Evolutionary conservation across 1,139 yeast species (phyloP), one percentile per base, ranked within the genome.

Genomic region (Zygosaccharomyces sapae): DNA sequence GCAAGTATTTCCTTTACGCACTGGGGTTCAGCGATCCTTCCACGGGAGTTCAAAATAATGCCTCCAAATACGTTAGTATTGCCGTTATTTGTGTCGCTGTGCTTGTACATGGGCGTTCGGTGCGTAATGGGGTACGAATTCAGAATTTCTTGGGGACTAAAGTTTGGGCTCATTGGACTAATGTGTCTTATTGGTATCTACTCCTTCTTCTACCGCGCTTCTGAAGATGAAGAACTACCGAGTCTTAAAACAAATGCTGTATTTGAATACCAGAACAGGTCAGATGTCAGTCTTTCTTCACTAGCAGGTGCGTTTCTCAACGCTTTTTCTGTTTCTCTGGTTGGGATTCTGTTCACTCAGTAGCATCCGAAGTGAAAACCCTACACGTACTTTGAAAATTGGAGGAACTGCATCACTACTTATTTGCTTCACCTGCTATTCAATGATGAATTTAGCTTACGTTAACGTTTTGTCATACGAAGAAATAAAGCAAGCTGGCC

Each of bases 291-390:
- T 2, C 47, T 72, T 1, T 69, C 83, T 0, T 70, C 77, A 1
- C 68, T 80, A 50, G 75, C 84, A 0, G 68, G 78, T 47, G 83
- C 83, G 0, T 72, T 80, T 22, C 72, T 80, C 13, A 78, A 77
- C 56, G 81, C 83, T 71, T 79, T 47, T 81, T 79, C 66, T 78
- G 83, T 4, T 79, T 75, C 50, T 71, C 78, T 2, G 87, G 87
- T 2, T 81, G 86, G 86, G 79, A 75, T 54, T 68, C 79, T 16
- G 82, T 80, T 5, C 85, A 81, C 57, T 73, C 81, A 0, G 82
- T 79, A n/a, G 71, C 83, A 0, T 77, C 78, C 44, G 87, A 81
- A 56, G 76, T 81, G 33, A 75, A 48, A 76, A 81, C 54, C 86
- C 86, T 0, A 68, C 71, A 0, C 64, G 77, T 38, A 80, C 85